A percentile compares a stretch with the other conserved stretches of the same genome.
Evolutionary conservation across 495 filamentous ascomycete genomes (phyloP).

Genomic region (Pseudevernia furfuracea): DNA sequence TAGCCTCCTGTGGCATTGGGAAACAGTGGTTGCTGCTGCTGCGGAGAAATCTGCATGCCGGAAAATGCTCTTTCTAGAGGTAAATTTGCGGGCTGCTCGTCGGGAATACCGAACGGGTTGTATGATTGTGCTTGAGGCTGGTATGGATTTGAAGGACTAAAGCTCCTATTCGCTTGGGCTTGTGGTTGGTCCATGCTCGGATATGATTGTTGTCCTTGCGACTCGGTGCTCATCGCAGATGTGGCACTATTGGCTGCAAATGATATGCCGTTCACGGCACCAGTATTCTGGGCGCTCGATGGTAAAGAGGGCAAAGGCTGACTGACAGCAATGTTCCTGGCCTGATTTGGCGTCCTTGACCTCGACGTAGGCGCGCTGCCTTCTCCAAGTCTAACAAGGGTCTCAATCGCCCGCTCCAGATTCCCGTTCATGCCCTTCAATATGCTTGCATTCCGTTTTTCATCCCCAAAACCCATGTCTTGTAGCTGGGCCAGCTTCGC

Average conservation of each 20-base stretch:
- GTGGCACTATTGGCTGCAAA: slow-evolving; percentile 9
- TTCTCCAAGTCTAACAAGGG: slow-evolving; percentile 72
- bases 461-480: slow-evolving; percentile 90
- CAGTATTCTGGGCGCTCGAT: slow-evolving; percentile 10
- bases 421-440: slow-evolving; percentile 75
- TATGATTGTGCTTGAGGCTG: slow-evolving; percentile 35
- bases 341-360: slow-evolving; percentile 32
- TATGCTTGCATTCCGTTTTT: slow-evolving; percentile 69
- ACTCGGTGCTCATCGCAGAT: slow-evolving; percentile 4
- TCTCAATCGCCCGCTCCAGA: slow-evolving; percentile 74
- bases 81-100: slow-evolving; percentile 40
- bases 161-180: slow-evolving; percentile 6
- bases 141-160: slow-evolving; percentile 18
- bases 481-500: slow-evolving; percentile 66
- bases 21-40: slow-evolving; percentile 57
- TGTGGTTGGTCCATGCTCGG: slow-evolving; percentile 6
- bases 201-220: slow-evolving; percentile 9
- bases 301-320: slow-evolving; percentile 18
- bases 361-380: slow-evolving; percentile 40
- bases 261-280: slow-evolving; percentile 16
- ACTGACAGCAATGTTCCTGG: slow-evolving; percentile 22
- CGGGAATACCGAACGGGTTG: slow-evolving; percentile 62
- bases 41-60: slow-evolving; percentile 53
- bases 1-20: slow-evolving; percentile 79
- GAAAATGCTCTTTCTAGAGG: slow-evolving; percentile 63